Conservation (phyloP, 148 eudicot genomes). For the Diospyros kaki region DNA sequence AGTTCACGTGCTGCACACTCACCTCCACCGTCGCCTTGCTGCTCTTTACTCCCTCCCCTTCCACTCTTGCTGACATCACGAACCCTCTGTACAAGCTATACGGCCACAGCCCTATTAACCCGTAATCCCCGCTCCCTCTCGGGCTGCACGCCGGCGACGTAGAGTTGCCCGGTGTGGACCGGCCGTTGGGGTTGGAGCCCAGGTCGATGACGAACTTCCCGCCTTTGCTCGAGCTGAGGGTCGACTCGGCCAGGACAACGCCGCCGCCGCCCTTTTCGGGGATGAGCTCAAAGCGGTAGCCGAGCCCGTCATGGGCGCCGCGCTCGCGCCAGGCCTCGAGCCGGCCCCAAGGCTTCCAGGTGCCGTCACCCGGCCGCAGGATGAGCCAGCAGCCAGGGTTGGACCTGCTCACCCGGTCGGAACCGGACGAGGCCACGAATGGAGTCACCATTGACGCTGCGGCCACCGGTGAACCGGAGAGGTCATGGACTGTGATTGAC, state of each 20-base stretch:
- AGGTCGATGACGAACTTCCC: slow-evolving; percentile 65
- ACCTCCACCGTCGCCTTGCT: slow-evolving; percentile 76
- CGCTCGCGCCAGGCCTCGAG: slow-evolving; percentile 93
- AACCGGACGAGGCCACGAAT: slow-evolving; percentile 75
- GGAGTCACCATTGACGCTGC: slow-evolving; percentile 92
- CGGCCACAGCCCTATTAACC: slow-evolving; percentile 53
- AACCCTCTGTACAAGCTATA: slow-evolving; percentile 58
- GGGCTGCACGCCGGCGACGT: slow-evolving; percentile 45
- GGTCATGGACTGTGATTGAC: slow-evolving; percentile 84
- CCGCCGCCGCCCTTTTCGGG: slow-evolving; percentile 53
- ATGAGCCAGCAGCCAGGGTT: slow-evolving; percentile 90
- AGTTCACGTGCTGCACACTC: slow-evolving; percentile 76
- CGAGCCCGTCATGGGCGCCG: slow-evolving; percentile 45
- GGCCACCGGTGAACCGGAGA: slow-evolving; percentile 87
- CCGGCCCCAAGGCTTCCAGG: slow-evolving; percentile 96
- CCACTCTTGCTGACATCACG: slow-evolving; percentile 69
- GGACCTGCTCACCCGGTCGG: slow-evolving; percentile 74
- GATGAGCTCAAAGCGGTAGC: slow-evolving; percentile 61
- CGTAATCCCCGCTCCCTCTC: slow-evolving; percentile 60
- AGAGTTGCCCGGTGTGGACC: slow-evolving; percentile 15
- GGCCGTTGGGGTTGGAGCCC: slow-evolving; percentile 18
- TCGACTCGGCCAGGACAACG: slow-evolving; percentile 51
- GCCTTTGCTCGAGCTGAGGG: slow-evolving; percentile 52
- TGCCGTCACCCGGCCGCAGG: slow-evolving; percentile 61
- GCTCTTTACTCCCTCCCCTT: slow-evolving; percentile 60